These are phyloP conservation scores for Colletotrichum cordylinicola DNA, from an alignment of 2,329 filamentous ascomycete species.

Conservation along the genomic window DNA sequence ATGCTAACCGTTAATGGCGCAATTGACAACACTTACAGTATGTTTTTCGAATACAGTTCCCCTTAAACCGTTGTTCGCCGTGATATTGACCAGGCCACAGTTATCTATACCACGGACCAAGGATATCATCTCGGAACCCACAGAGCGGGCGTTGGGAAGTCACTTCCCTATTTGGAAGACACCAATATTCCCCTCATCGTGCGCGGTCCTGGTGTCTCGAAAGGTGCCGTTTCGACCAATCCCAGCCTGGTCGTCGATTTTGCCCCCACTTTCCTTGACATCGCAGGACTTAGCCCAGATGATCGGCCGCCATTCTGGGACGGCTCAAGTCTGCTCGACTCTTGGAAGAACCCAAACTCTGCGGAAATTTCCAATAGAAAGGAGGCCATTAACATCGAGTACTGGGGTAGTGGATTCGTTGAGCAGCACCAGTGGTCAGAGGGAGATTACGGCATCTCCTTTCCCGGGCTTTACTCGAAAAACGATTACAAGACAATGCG, in stretches of 20 bases:
- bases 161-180: background rate
- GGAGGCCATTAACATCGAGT: background rate
- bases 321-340: background rate
- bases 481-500: background rate
- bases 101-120: background rate
- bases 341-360: background rate
- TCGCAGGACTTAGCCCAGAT: background rate
- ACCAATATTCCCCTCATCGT: background rate
- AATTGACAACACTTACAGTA: background rate
- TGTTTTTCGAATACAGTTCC: background rate
- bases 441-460: background rate
- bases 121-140: background rate
- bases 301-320: background rate
- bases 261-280: background rate
- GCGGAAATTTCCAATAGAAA: background rate
- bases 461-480: background rate
- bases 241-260: background rate
- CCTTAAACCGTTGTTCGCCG: background rate
- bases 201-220: background rate
- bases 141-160: background rate
- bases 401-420: background rate
- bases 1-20: background rate
- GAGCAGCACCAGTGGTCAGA: background rate
- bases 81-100: background rate
- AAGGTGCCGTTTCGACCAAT: background rate